Percentiles rank a stretch among this genome's conserved stretches.
These are phyloP conservation scores for Neocucurbitaria cava DNA, from an alignment of 2,329 filamentous ascomycete genomes.

Conservation along the genomic window DNA sequence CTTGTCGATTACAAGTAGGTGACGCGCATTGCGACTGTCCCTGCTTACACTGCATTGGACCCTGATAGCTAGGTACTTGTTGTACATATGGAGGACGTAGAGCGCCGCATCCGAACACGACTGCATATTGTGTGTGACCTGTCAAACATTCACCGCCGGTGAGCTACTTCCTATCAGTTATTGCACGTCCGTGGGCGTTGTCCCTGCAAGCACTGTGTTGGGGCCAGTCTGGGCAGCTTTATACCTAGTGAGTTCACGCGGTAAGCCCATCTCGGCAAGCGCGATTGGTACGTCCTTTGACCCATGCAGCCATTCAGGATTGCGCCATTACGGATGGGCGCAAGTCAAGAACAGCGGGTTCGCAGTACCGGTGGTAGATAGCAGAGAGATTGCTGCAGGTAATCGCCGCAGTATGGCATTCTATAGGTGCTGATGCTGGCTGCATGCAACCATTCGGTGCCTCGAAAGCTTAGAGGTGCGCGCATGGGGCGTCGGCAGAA, in stretches of 20 bases:
- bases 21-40: too few species aligned
- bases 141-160: constrained; percentile 1
- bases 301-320: constrained; percentile 15
- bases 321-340: constrained; percentile 8
- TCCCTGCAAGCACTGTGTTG: neutral
- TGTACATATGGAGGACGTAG: constrained; percentile 5
- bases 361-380: constrained; percentile 1
- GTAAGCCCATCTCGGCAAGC: constrained; percentile 18
- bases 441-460: constrained; percentile 12
- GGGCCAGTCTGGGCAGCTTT: neutral
- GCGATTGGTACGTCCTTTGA: constrained; percentile 1
- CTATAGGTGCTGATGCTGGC: constrained; percentile 11
- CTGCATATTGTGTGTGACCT: neutral
- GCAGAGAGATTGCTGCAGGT: constrained; percentile 1
- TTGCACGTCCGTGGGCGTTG: neutral
- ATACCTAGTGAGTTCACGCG: constrained; percentile 17
- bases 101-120: constrained; percentile 6
- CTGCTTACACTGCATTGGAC: too few species aligned
- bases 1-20: too few species aligned
- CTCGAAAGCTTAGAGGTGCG: constrained; percentile 28
- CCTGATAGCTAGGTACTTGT: too few species aligned
- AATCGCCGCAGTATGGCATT: neutral
- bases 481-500: constrained; percentile 16
- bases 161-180: constrained; percentile 3
- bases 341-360: neutral